Evolutionary conservation across 257 asterid genomes (phyloP).

Genomic region (Solanum rostratum): DNA sequence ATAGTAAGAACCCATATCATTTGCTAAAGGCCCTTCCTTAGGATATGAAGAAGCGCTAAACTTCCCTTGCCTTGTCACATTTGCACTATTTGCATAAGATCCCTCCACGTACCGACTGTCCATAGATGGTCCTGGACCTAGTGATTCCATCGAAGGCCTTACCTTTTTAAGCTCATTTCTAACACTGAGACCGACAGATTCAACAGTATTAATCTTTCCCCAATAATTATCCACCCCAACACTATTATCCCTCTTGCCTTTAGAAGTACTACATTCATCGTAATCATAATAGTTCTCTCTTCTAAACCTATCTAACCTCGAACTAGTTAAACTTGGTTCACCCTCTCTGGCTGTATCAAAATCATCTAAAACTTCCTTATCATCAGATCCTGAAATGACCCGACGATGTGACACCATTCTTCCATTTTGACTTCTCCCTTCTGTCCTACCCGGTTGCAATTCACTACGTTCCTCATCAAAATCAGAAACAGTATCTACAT

Average conservation of each 20-base stretch:
- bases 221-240: slow-evolving; percentile 17
- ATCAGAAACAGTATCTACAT: slow-evolving; percentile 19
- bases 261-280: slow-evolving; percentile 15
- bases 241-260: slow-evolving; percentile 16
- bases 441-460: slow-evolving; percentile 6
- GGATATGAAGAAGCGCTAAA: slow-evolving; percentile 23
- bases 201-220: slow-evolving; percentile 23
- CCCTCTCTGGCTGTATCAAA: slow-evolving; percentile 27
- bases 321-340: slow-evolving; percentile 20
- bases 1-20: slow-evolving; percentile 32
- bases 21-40: slow-evolving; percentile 53
- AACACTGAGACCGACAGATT: slow-evolving; percentile 13
- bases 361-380: slow-evolving; percentile 22
- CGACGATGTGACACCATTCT: slow-evolving; percentile 21
- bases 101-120: slow-evolving; percentile 17
- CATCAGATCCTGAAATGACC: slow-evolving; percentile 23
- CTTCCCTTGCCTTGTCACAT: slow-evolving; percentile 28
- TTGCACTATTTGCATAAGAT: slow-evolving; percentile 16
- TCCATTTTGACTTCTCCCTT: slow-evolving; percentile 16
- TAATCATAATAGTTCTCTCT: slow-evolving; percentile 21
- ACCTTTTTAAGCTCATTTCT: slow-evolving; percentile 20
- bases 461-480: slow-evolving; percentile 26
- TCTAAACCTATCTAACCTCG: slow-evolving; percentile 13
- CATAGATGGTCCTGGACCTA: slow-evolving; percentile 31
- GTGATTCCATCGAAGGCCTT: slow-evolving; percentile 30